Evolutionary conservation across 1,284 basidiomycete genomes (phyloP), one percentile per base, ranked within the genome.

Genomic region (Leccinum griseonigrum): DNA sequence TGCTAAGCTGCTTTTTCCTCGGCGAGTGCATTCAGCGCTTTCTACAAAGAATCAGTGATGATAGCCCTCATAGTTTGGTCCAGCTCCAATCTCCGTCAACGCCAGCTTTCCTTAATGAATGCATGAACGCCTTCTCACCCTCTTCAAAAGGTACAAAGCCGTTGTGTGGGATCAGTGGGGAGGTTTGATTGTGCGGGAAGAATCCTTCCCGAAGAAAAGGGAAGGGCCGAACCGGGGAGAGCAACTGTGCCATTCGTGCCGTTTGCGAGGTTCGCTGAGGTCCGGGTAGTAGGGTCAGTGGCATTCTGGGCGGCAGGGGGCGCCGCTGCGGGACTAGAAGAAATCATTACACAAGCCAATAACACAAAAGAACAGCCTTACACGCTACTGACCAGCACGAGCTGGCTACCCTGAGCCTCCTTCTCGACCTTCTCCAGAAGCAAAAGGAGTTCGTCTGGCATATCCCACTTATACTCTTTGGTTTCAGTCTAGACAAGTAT

Each of bases 1-100:
- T 95, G 91, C 85, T 90, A 99, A 54, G 90, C 89, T 54, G 88
- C 81, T 77, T 98, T 98, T 79, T 97, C 96, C 78, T 99, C 95
- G 3, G 94, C 92, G 57, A 98, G 82, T 53, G 92, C 94, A 73
- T 93, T 94, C 63, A 99, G 81, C 56, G 95, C 91, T 79, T 96
- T 97, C 80, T 98, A 99, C 66, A 98, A 78, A 43, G 97, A 96
- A 79, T 99, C 97, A 68, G 95, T 98, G 77, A 99, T 96, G 75
- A 97, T 95, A 68, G 92, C 91, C 70, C 97, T 86, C 92, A 99
- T 97, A 54, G 96, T 95, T 77, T 94, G 88, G 75, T 99, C 97
- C 97, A 99, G 22, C 94, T 96, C 92, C 94, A 98, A 66, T 84
- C 88, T 54, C 91, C 87, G 77, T 95, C 92, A 55, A 99, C 90